Evolutionary conservation across 176 grass and related monocot species (phyloP).

Genomic region (Ampelocalamus luodianensis): DNA sequence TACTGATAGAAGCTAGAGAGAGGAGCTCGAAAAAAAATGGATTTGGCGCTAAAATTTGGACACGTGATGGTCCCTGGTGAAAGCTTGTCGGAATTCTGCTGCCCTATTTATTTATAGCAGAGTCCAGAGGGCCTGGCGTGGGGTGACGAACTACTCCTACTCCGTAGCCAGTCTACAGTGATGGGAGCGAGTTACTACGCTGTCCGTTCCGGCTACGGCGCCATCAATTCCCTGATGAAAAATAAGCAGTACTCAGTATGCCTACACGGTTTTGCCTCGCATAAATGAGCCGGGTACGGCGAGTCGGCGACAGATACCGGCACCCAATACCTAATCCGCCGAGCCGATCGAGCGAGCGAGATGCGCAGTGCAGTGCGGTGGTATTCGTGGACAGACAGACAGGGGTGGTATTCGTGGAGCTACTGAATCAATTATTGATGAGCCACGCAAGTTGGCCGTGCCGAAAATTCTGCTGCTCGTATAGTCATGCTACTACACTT

Average conservation of each 20-base stretch:
- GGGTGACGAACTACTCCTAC: background rate
- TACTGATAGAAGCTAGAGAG: background rate
- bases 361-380: no score
- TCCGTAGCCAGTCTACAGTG: background rate
- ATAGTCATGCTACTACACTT: background rate
- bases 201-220: background rate
- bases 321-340: background rate
- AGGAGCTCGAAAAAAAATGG: background rate
- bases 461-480: background rate
- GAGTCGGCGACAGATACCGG: background rate
- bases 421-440: background rate
- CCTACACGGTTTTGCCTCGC: conserved; percentile 21
- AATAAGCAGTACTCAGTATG: no score
- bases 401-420: background rate
- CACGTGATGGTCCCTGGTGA: conserved; percentile 12
- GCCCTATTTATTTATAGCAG: conserved; percentile 9
- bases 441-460: conserved; percentile 22
- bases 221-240: background rate
- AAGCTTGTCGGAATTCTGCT: conserved; percentile 33
- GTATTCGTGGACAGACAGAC: no score
- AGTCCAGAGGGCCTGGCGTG: background rate
- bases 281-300: conserved; percentile 41
- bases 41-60: conserved; percentile 38
- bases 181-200: background rate
- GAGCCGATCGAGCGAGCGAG: background rate